Conservation (phyloP, 2,329 filamentous ascomycete genomes). For the Neopestalotiopsis clavispora region DNA sequence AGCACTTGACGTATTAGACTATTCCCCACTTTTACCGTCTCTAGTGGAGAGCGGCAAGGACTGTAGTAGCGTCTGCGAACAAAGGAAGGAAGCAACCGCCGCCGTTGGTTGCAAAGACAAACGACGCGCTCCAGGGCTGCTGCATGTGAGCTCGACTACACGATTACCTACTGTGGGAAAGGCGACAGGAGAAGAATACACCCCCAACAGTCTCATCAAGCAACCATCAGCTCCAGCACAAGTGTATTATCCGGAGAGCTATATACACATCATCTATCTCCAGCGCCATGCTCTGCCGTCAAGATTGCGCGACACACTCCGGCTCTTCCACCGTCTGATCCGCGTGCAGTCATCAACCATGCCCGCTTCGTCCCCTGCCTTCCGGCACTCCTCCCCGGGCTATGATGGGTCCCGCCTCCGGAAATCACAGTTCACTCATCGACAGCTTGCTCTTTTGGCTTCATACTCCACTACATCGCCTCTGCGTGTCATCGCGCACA, state of each 20-base stretch:
- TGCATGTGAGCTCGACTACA: too few species aligned
- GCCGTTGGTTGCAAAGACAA: too few species aligned
- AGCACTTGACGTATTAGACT: conserved; percentile 15
- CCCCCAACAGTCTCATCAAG: too few species aligned
- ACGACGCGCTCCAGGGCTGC: too few species aligned
- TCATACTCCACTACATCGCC: conserved; percentile 75
- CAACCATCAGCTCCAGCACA: too few species aligned
- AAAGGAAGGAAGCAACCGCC: background rate
- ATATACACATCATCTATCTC: background rate
- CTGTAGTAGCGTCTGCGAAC: background rate
- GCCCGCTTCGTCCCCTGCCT: conserved; percentile 15
- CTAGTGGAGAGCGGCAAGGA: background rate
- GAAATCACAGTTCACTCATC: conserved; percentile 81
- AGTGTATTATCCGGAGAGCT: background rate
- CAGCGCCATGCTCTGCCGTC: background rate
- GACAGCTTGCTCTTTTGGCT: conserved; percentile 78
- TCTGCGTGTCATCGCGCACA: conserved; percentile 84
- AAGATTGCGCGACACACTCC: background rate
- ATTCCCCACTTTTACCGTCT: conserved; percentile 14
- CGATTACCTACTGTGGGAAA: too few species aligned
- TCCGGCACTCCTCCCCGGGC: conserved; percentile 37
- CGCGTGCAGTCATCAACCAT: background rate
- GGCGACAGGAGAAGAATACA: too few species aligned
- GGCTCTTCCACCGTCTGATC: background rate
- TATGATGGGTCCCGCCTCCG: conserved; percentile 36